phyloP scores from a whole-genome alignment of 495 filamentous ascomycete genomes.

The Niebla homalea region DNA sequence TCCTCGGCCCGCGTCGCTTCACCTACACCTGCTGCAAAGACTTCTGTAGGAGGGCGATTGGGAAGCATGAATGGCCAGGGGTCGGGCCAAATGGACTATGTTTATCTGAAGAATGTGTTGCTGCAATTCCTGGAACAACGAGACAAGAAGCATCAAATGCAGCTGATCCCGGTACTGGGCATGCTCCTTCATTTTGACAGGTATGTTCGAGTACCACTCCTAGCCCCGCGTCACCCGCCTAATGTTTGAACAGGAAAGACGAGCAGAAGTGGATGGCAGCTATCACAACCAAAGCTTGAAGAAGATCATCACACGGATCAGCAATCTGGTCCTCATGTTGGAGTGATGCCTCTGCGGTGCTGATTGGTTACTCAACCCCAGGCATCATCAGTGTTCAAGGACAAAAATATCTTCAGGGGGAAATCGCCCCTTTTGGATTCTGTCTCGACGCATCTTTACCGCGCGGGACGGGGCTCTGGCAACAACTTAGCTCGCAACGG shows the following conservation, averaged over 20 bases:
- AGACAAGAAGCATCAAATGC: conserved; percentile 79
- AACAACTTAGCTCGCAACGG: too few relatives aligned
- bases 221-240: neutral
- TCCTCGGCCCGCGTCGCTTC: conserved; percentile 39
- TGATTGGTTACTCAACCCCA: too few relatives aligned
- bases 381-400: too few relatives aligned
- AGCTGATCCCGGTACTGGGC: conserved; percentile 82
- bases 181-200: conserved; percentile 86
- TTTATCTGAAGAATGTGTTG: conserved; percentile 91
- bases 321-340: too few relatives aligned
- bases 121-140: conserved; percentile 89
- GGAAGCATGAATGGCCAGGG: conserved; percentile 27
- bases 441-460: too few relatives aligned
- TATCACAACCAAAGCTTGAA: conserved; percentile 40
- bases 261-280: conserved; percentile 82
- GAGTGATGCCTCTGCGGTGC: too few relatives aligned
- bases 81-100: conserved; percentile 46
- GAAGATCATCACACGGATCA: too few relatives aligned
- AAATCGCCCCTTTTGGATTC: too few relatives aligned
- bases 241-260: conserved; percentile 44
- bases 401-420: too few relatives aligned
- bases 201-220: conserved; percentile 34
- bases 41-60: conserved; percentile 26
- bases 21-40: conserved; percentile 26
- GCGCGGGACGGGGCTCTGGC: too few relatives aligned